These are phyloP conservation scores for Nakazawaea populi DNA, from an alignment of 805 yeast genomes.

Conservation along the genomic window DNA sequence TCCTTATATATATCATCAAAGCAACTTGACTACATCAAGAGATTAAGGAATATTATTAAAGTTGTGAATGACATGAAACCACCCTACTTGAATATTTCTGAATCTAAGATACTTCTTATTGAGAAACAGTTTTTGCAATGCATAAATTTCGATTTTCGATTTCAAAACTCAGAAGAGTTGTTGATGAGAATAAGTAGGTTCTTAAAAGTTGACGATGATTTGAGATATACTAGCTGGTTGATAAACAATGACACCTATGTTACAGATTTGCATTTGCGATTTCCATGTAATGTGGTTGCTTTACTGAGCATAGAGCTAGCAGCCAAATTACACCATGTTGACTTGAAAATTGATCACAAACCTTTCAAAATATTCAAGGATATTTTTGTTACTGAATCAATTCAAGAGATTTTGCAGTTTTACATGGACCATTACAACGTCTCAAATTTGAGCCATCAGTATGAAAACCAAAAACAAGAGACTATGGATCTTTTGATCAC, in stretches of 20 bases:
- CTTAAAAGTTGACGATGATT: slow-evolving; percentile 36
- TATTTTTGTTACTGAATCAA: slow-evolving; percentile 5
- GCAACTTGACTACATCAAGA: slow-evolving; percentile 80
- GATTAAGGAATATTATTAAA: slow-evolving; percentile 54
- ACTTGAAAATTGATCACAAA: slow-evolving; percentile 13
- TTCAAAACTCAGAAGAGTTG: slow-evolving; percentile 59
- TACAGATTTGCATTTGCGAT: slow-evolving; percentile 60
- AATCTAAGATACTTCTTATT: slow-evolving; percentile 44
- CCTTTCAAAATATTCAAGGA: slow-evolving; percentile 5
- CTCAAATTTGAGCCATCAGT: slow-evolving; percentile 16
- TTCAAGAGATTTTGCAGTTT: slow-evolving; percentile 21
- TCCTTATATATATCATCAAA: slow-evolving; percentile 68
- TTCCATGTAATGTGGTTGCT: slow-evolving; percentile 75
- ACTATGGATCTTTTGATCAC: slow-evolving; percentile 23
- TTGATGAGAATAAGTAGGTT: slow-evolving; percentile 40
- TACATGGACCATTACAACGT: slow-evolving; percentile 22
- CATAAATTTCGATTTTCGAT: slow-evolving; percentile 74
- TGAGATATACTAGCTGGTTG: slow-evolving; percentile 63
- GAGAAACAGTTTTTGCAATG: slow-evolving; percentile 75
- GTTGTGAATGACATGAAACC: slow-evolving; percentile 35
- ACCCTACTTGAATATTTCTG: slow-evolving; percentile 42
- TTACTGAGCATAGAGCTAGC: slow-evolving; percentile 61
- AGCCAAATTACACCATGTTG: slow-evolving; percentile 17
- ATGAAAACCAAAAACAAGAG: slow-evolving; percentile 11
- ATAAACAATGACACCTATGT: slow-evolving; percentile 67